Percentiles rank a stretch among this genome's conserved stretches.
phyloP scores from a whole-genome alignment of 257 asterid genomes.

The Nemophila menziesii region DNA sequence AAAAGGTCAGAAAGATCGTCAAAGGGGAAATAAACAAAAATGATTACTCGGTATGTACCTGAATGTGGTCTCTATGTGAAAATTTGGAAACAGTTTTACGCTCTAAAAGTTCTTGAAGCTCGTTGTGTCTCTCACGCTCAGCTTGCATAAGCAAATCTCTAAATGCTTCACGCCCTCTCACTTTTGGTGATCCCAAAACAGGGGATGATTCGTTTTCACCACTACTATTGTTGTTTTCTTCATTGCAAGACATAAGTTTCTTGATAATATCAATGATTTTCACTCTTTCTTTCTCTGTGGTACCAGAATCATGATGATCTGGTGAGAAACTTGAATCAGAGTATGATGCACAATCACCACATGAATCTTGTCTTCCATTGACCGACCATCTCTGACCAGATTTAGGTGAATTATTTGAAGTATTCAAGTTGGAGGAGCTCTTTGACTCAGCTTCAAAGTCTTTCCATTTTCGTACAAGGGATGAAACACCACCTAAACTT shows the following conservation, averaged over 20 bases:
- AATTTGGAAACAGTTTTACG: slow-evolving; percentile 52
- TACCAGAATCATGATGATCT: slow-evolving; percentile 37
- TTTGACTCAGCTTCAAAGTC: slow-evolving; percentile 52
- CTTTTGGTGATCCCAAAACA: slow-evolving; percentile 32
- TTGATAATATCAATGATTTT: slow-evolving; percentile 60
- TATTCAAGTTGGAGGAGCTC: slow-evolving; percentile 16
- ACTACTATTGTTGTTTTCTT: slow-evolving; percentile 12
- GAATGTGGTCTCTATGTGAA: slow-evolving; percentile 71
- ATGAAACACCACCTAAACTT: slow-evolving; percentile 51
- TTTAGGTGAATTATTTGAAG: too few species aligned
- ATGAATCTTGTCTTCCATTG: too few species aligned
- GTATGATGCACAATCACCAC: slow-evolving; percentile 51
- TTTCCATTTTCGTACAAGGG: slow-evolving; percentile 67
- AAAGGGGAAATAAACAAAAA: too few species aligned
- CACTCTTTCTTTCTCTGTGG: slow-evolving; percentile 53
- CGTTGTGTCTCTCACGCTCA: slow-evolving; percentile 48
- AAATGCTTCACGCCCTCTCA: slow-evolving; percentile 76
- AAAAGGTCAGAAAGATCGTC: too few species aligned
- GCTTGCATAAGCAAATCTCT: slow-evolving; percentile 41
- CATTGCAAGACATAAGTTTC: slow-evolving; percentile 29
- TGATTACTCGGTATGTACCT: slow-evolving; percentile 25
- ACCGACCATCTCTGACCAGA: too few species aligned
- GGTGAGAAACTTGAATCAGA: slow-evolving; percentile 25
- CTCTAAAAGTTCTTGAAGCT: slow-evolving; percentile 38
- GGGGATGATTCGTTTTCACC: slow-evolving; percentile 26